These are phyloP conservation scores for Agaricales sp. DNA, from an alignment of 1,284 basidiomycete genomes.

Conservation along the genomic window DNA sequence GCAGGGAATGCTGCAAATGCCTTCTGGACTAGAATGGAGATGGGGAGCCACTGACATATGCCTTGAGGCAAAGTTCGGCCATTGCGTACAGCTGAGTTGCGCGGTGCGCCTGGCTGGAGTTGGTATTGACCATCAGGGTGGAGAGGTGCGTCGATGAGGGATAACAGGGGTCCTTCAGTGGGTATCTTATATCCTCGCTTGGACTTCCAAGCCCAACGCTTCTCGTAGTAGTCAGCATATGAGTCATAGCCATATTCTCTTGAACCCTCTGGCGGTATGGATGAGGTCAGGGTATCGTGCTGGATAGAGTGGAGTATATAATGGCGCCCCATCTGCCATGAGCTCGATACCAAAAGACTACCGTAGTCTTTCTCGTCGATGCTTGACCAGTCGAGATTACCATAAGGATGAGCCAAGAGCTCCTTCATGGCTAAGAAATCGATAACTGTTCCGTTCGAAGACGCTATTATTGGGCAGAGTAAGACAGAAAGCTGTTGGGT, in stretches of 20 bases:
- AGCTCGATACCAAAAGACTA: conserved; percentile 41
- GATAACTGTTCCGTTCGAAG: conserved; percentile 23
- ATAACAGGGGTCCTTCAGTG: conserved; percentile 47
- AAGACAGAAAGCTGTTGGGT: conserved; percentile 41
- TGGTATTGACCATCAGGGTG: conserved; percentile 33
- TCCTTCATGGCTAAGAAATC: conserved; percentile 47
- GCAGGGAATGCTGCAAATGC: conserved; percentile 51
- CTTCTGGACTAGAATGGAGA: conserved; percentile 35
- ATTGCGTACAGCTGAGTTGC: conserved; percentile 16
- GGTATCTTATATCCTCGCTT: conserved; percentile 29
- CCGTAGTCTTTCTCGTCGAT: conserved; percentile 37
- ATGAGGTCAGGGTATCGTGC: conserved; percentile 53
- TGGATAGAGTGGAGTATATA: conserved; percentile 46
- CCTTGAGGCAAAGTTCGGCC: conserved; percentile 39
- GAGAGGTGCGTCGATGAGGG: conserved; percentile 32
- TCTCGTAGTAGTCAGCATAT: conserved; percentile 49
- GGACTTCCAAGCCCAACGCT: conserved; percentile 41
- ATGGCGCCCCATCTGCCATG: conserved; percentile 42
- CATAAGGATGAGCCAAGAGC: conserved; percentile 36
- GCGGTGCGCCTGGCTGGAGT: conserved; percentile 18
- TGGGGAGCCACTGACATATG: conserved; percentile 38
- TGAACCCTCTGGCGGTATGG: conserved; percentile 37
- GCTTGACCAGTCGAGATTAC: conserved; percentile 41
- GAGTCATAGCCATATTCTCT: conserved; percentile 36
- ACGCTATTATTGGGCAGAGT: conserved; percentile 47